phyloP scores from a whole-genome alignment of 78 protist genomes.

The Dictyostelium brefeldianum region DNA sequence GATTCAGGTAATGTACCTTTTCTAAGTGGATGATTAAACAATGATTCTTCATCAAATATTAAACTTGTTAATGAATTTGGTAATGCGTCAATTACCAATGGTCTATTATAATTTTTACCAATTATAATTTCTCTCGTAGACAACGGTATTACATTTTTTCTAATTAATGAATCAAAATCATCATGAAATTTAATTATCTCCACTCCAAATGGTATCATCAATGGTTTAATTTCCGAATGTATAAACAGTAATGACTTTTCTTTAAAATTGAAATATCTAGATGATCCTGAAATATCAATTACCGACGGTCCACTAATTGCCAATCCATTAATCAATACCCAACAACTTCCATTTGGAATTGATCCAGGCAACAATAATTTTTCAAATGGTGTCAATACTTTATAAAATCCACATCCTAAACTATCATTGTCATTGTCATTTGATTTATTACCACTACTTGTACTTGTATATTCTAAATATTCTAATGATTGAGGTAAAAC shows the following conservation, averaged over 20 bases:
- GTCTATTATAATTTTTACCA: background rate
- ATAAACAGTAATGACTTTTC: background rate
- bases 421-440: background rate
- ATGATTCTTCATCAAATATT: background rate
- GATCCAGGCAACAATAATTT: background rate
- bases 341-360: background rate
- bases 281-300: background rate
- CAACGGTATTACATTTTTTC: background rate
- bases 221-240: background rate
- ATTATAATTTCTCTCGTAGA: background rate
- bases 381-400: background rate
- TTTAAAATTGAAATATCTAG: background rate
- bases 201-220: conserved; percentile 1
- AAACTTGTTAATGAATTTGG: background rate
- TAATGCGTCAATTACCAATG: background rate
- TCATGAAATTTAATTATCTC: background rate
- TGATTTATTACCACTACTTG: background rate
- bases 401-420: background rate
- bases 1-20: background rate
- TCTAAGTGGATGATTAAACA: background rate
- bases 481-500: background rate
- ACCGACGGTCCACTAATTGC: background rate
- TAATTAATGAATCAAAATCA: background rate
- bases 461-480: background rate
- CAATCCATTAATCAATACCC: conserved; percentile 8